Conservation (phyloP, 176 grass and related monocot species). For the Melocanna baccifera region DNA sequence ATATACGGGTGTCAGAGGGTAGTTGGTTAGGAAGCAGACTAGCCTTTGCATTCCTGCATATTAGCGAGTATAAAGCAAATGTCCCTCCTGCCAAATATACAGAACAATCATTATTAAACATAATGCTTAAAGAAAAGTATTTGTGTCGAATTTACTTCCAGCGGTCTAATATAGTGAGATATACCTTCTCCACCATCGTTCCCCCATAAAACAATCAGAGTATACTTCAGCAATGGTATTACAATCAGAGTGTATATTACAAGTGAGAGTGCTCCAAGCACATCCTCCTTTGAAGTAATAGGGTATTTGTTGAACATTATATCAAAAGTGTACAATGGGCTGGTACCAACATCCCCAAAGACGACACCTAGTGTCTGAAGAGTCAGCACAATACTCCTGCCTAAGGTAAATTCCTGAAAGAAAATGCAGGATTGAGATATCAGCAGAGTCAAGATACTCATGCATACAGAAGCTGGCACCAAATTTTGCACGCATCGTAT, state of each 20-base stretch:
- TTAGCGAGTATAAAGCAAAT: slow-evolving; percentile 97
- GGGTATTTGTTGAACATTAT: slow-evolving; percentile 98
- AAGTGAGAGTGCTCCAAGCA: slow-evolving; percentile 95
- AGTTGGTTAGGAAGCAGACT: slow-evolving; percentile 89
- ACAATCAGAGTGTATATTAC: slow-evolving; percentile 95
- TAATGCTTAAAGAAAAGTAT: slow-evolving; percentile 23
- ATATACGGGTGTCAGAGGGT: slow-evolving; percentile 86
- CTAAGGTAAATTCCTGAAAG: slow-evolving; percentile 75
- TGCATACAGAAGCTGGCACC: slow-evolving; percentile 10
- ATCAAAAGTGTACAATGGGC: slow-evolving; percentile 97
- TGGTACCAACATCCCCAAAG: slow-evolving; percentile 97
- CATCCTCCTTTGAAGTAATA: slow-evolving; percentile 78
- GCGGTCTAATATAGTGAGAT: slow-evolving; percentile 17
- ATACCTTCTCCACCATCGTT: slow-evolving; percentile 98
- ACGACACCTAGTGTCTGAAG: slow-evolving; percentile 94
- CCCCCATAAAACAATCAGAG: slow-evolving; percentile 83
- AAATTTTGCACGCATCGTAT: neutral
- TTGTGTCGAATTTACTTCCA: slow-evolving; percentile 13
- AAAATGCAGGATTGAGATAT: slow-evolving; percentile 27
- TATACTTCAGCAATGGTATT: slow-evolving; percentile 91
- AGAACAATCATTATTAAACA: slow-evolving; percentile 22
- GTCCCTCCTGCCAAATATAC: slow-evolving; percentile 80
- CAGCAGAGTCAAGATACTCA: slow-evolving; percentile 13
- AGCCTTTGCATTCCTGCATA: slow-evolving; percentile 93
- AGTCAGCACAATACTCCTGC: slow-evolving; percentile 75